Evolutionary conservation across 345 rosid genomes (phyloP), one percentile per base, ranked within the genome.

Genomic region (Syzygium grande): DNA sequence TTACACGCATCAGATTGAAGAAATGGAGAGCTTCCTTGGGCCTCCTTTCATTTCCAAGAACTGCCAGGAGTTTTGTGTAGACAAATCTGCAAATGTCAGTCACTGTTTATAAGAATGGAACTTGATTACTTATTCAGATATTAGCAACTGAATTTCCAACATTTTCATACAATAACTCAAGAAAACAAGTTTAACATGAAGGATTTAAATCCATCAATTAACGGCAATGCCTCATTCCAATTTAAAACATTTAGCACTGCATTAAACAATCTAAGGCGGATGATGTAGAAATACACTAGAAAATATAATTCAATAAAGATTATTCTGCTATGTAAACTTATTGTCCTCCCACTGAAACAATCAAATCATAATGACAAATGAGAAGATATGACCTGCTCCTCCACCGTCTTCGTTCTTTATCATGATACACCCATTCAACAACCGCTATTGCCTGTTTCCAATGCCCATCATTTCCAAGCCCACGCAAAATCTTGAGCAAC

Each of bases 391-490:
- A 95, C 98, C 98, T 95, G 98, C 98, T 95, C 87, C 91, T 95
- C 87, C 88, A 92, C 89, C 90, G 92, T 85, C 90, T 90, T 51
- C 88, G 93, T 84, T 91, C 91, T 92, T 94, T 95, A 84, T 94
- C 92, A 38, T 89, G 91, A 85, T 97, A 95, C 12, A 93, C 94
- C 99, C 99, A 97, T 68, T 90, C 92, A 88, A 97, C 97, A 87
- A 95, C 93, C 23, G 95, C 92, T 89, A 92, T 87, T 4, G 98
- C 98, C 91, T 95, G 99, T 94, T 92, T 94, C 98, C 99, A 95
- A 89, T 94, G 91, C 52, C 91, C 89, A 12, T 88, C 93, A n/a
- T 91, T 85, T 49, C 99, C 96, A n/a, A 97, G 95, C 63, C 93
- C 91, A 85, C 92, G 93, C 87, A 97, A 91, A 92, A 95, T 93